A percentile compares a stretch with the other conserved stretches of the same genome.
Evolutionary conservation across 2,329 filamentous ascomycete species (phyloP).

Genomic region (Claviceps purpurea): DNA sequence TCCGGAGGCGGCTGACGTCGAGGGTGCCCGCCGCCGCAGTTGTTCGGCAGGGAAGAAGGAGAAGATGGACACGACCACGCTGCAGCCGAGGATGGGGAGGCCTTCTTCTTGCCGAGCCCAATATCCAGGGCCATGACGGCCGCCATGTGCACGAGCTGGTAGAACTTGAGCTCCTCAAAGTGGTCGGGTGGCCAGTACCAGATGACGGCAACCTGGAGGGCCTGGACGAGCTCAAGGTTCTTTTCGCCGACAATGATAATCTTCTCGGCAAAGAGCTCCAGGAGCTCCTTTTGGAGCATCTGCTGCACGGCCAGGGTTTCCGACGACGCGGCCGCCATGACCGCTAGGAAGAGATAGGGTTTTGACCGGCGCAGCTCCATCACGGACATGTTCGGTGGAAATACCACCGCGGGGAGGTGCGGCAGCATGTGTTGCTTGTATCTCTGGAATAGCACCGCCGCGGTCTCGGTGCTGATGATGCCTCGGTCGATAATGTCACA

Average conservation of each 20-base stretch:
- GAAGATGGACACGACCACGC: too few relatives aligned
- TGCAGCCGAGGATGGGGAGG: neutral
- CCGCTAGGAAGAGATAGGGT: constrained; percentile 56
- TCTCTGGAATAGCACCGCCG: constrained; percentile 39
- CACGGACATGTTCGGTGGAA: constrained; percentile 39
- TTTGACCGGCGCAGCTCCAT: constrained; percentile 43
- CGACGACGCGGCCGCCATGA: constrained; percentile 53
- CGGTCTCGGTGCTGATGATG: constrained; percentile 41
- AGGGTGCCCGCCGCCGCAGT: constrained; percentile 5
- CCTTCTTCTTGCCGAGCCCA: constrained; percentile 45
- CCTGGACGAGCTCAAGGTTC: constrained; percentile 70
- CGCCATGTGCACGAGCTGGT: constrained; percentile 71
- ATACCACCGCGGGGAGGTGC: constrained; percentile 50
- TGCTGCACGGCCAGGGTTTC: constrained; percentile 44
- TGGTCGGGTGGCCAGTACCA: constrained; percentile 80
- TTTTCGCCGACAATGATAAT: constrained; percentile 67
- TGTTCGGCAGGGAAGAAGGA: too few relatives aligned
- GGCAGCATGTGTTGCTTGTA: constrained; percentile 47
- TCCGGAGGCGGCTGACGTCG: constrained; percentile 31
- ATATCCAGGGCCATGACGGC: constrained; percentile 75
- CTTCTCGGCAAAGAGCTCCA: constrained; percentile 59
- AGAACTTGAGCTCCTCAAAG: constrained; percentile 80
- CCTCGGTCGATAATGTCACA: constrained; percentile 45
- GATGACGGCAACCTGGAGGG: constrained; percentile 59
- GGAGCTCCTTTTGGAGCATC: constrained; percentile 52